Evolutionary conservation across 805 yeast genomes (phyloP).

Genomic region (Torulaspora franciscae): DNA sequence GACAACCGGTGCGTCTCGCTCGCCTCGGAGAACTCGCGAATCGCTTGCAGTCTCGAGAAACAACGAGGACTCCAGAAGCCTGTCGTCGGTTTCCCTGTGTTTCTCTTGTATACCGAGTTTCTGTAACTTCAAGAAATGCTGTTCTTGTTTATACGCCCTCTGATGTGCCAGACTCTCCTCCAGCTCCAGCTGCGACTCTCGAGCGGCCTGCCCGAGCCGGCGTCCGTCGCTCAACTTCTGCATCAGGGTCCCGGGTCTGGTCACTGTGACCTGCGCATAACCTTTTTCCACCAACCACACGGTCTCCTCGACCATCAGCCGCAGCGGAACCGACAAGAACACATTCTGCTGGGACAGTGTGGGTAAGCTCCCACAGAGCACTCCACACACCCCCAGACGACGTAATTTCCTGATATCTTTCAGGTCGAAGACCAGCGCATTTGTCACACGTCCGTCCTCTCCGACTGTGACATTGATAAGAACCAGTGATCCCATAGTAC

Average conservation of each 20-base stretch:
- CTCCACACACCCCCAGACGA: slow-evolving; percentile 64
- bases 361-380: slow-evolving; percentile 76
- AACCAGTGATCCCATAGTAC: background rate
- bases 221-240: slow-evolving; percentile 9
- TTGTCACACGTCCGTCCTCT: slow-evolving; percentile 4
- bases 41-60: slow-evolving; percentile 23
- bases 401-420: slow-evolving; percentile 53
- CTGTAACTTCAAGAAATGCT: slow-evolving; percentile 21
- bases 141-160: slow-evolving; percentile 20
- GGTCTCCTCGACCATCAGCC: slow-evolving; percentile 68
- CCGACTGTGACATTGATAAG: slow-evolving; percentile 2
- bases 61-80: slow-evolving; percentile 25
- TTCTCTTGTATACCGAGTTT: slow-evolving; percentile 16
- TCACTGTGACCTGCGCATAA: slow-evolving; percentile 39
- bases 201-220: slow-evolving; percentile 7
- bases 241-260: slow-evolving; percentile 37
- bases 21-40: slow-evolving; percentile 9
- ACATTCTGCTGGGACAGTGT: slow-evolving; percentile 90
- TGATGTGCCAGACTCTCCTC: slow-evolving; percentile 21
- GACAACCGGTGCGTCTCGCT: background rate
- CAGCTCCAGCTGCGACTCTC: slow-evolving; percentile 8
- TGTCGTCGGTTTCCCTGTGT: slow-evolving; percentile 1
- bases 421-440: slow-evolving; percentile 49
- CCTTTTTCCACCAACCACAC: slow-evolving; percentile 51
- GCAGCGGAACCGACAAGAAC: slow-evolving; percentile 79